Conservation (phyloP, 257 asterid genomes). For the Solanum raphanifolium region DNA sequence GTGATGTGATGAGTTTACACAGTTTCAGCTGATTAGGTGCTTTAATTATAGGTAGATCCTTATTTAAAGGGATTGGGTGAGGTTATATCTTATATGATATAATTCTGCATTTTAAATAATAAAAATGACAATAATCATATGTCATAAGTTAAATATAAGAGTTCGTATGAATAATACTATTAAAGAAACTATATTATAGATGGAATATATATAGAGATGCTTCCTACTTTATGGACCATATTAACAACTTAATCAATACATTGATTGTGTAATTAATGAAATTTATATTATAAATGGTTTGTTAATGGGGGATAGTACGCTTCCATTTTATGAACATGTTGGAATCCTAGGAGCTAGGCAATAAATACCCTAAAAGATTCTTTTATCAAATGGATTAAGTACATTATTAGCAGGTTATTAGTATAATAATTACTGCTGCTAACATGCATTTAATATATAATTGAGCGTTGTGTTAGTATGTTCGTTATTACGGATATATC, state of each 20-base stretch:
- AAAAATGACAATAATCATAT: neutral
- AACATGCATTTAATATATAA: neutral
- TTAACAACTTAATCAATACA: neutral
- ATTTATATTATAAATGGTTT: no score
- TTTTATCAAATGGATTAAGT: neutral
- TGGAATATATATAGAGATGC: neutral
- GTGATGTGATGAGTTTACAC: neutral
- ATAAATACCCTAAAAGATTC: conserved; percentile 27
- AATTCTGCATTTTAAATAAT: no score
- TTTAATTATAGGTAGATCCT: neutral
- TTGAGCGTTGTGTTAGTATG: neutral
- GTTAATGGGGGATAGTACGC: neutral
- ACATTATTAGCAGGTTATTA: neutral
- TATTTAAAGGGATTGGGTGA: neutral
- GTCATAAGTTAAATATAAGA: neutral
- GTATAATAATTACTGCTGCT: conserved; percentile 2
- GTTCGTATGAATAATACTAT: neutral
- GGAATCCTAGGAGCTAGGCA: conserved; percentile 42
- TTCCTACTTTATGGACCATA: neutral
- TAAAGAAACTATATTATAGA: neutral
- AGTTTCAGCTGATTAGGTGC: neutral
- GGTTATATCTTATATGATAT: neutral
- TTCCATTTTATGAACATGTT: conserved; percentile 54
- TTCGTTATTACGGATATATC: no score
- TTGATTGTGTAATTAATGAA: neutral